Base-by-base conservation (phyloP, 1,139 yeast genomes). In the Blastobotrys apis region DNA sequence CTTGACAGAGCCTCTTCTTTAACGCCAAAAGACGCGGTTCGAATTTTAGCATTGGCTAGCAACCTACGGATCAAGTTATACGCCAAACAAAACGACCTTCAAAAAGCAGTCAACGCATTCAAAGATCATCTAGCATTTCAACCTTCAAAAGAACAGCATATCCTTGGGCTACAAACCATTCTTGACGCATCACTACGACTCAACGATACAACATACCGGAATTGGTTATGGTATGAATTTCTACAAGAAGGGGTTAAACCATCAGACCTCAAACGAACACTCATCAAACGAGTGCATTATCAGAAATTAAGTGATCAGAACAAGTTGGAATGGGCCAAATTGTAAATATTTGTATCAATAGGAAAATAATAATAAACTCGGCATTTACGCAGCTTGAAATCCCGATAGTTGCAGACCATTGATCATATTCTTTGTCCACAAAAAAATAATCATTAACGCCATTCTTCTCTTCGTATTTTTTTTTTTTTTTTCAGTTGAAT, bases 111-210 rank as follows among this genome's bases (percentile, higher is more conserved):
- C 3, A 27, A 17, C 12, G 17, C 23, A 15, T 46, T 42, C 39
- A 45, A 46, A 30, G 30, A 37, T n/a, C 33, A 41, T 37, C 29
- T 46, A 19, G 10, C 26, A 23, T 6, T 23, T 6, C 26, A 6
- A 23, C 26, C 10, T 23, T 23, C 26, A 6, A 10, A 10, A 10
- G 26, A 23, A 23, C 32, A 29, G 32, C n/a, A n/a, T 10, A 34
- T 34, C 17, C 10, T n/a, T n/a, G 12, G 30, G 23, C 30, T 34
- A 16, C 29, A 19, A 8, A 13, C 29, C 13, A 34, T 34, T 32
- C 35, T 39, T 9, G 38, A 39, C 20, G 12, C 22, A 2, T 25
- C 38, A 20, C n/a, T 39, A 12, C 32, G 38, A 33, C 17, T 33
- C 21, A 20, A 39, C 5, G 27, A 33, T 5, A 4, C 25, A 15